A percentile compares a stretch with the other conserved stretches of the same genome.
Conservation (phyloP, 2,329 filamentous ascomycete species). For the Seiridium unicorne region DNA sequence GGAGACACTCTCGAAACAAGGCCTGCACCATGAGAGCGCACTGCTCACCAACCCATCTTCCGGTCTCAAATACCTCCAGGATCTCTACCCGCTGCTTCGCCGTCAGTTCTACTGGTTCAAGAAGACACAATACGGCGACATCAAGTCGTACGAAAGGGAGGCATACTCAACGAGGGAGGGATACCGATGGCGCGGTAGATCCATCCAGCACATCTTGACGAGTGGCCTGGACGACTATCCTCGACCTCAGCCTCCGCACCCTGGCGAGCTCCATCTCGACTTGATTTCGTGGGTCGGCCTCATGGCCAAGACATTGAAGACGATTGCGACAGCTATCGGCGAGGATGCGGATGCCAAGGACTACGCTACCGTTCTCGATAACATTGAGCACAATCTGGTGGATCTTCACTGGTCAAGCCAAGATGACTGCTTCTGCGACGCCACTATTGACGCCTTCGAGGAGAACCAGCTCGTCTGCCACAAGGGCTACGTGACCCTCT, state of each 20-base stretch:
- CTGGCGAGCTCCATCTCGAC: slow-evolving; percentile 92
- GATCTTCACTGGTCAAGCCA: slow-evolving; percentile 90
- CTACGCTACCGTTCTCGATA: slow-evolving; percentile 69
- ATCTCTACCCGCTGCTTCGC: slow-evolving; percentile 81
- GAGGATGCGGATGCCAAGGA: slow-evolving; percentile 73
- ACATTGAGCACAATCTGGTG: slow-evolving; percentile 81
- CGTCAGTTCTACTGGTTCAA: slow-evolving; percentile 93
- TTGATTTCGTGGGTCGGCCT: slow-evolving; percentile 97
- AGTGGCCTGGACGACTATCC: slow-evolving; percentile 95
- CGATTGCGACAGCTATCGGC: slow-evolving; percentile 74
- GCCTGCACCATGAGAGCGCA: slow-evolving; percentile 53
- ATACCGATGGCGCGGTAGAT: slow-evolving; percentile 90
- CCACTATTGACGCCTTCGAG: slow-evolving; percentile 92
- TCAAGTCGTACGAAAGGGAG: slow-evolving; percentile 85
- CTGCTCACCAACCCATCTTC: slow-evolving; percentile 67
- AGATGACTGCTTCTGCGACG: slow-evolving; percentile 85
- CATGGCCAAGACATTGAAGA: slow-evolving; percentile 83
- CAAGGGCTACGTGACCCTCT: slow-evolving; percentile 92
- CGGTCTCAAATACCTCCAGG: slow-evolving; percentile 68
- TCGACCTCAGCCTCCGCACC: slow-evolving; percentile 84
- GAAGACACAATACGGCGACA: slow-evolving; percentile 80
- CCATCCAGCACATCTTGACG: slow-evolving; percentile 79
- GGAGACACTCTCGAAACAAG: slow-evolving; percentile 40
- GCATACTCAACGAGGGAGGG: slow-evolving; percentile 82
- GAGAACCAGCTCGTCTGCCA: slow-evolving; percentile 89